phyloP scores from a whole-genome alignment of 345 rosid genomes.

The Salix dunnii region DNA sequence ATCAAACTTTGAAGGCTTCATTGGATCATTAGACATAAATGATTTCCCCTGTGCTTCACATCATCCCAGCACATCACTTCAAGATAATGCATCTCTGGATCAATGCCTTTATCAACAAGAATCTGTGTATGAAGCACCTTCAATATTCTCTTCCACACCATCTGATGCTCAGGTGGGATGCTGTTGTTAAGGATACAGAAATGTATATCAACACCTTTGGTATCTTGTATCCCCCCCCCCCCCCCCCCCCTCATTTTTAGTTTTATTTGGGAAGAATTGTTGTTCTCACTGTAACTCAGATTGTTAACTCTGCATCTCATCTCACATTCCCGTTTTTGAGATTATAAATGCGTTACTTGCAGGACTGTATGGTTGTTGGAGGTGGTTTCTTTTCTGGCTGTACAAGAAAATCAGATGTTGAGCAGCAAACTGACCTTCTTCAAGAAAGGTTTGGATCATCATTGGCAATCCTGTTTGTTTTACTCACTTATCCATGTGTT shows the following conservation, averaged over 20 bases:
- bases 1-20: slow-evolving; percentile 30
- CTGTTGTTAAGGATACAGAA: slow-evolving; percentile 25
- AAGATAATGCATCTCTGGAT: slow-evolving; percentile 25
- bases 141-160: slow-evolving; percentile 20
- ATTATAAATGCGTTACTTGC: slow-evolving; percentile 24
- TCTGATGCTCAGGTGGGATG: slow-evolving; percentile 31
- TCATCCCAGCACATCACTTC: slow-evolving; percentile 21
- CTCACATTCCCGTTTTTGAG: slow-evolving; percentile 21
- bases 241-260: background rate
- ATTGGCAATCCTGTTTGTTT: background rate
- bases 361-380: slow-evolving; percentile 46
- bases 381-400: slow-evolving; percentile 24
- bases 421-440: slow-evolving; percentile 34
- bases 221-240: background rate
- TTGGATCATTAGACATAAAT: slow-evolving; percentile 39
- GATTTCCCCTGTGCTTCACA: slow-evolving; percentile 25
- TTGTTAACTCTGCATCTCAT: background rate
- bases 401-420: slow-evolving; percentile 26
- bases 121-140: slow-evolving; percentile 26
- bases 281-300: background rate
- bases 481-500: background rate
- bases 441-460: slow-evolving; percentile 55
- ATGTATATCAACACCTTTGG: slow-evolving; percentile 10
- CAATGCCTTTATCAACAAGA: slow-evolving; percentile 28
- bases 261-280: background rate